Evolutionary conservation across 352 stramenopile species (phyloP).

Genomic region (Pythium dissimile): DNA sequence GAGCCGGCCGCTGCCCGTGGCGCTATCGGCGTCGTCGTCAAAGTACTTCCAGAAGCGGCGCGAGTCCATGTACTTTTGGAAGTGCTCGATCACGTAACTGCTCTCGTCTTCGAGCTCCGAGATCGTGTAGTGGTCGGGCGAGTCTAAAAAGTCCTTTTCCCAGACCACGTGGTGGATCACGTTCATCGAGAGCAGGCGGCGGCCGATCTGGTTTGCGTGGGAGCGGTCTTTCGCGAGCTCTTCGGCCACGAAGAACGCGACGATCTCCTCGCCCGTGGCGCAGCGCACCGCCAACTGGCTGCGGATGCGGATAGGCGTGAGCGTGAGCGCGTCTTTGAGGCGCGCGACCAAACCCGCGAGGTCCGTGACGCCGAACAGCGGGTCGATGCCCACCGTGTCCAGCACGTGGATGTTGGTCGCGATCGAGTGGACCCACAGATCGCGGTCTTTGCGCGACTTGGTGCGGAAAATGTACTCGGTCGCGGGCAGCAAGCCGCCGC

Average conservation of each 20-base stretch:
- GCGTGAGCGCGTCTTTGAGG: constrained; percentile 48
- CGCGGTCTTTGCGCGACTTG: constrained; percentile 73
- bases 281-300: constrained; percentile 60
- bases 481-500: constrained; percentile 56
- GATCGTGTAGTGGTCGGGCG: constrained; percentile 70
- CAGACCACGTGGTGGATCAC: constrained; percentile 82
- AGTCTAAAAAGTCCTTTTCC: constrained; percentile 82
- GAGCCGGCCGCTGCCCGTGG: constrained; percentile 19
- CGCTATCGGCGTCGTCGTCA: constrained; percentile 28
- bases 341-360: constrained; percentile 49
- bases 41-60: constrained; percentile 83
- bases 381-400: constrained; percentile 38
- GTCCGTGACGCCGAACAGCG: constrained; percentile 48
- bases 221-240: constrained; percentile 44
- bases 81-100: constrained; percentile 69
- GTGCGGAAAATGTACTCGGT: constrained; percentile 77
- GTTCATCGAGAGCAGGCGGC: constrained; percentile 77
- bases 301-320: constrained; percentile 66
- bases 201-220: constrained; percentile 52
- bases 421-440: constrained; percentile 71
- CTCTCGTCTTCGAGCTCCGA: constrained; percentile 48
- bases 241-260: constrained; percentile 60
- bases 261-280: constrained; percentile 61
- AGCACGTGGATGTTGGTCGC: constrained; percentile 62
- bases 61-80: constrained; percentile 78